Percentiles rank a stretch among this genome's conserved stretches.
These are phyloP conservation scores for Scheffersomyces parashehatae DNA, from an alignment of 1,139 yeast genomes.

Conservation along the genomic window DNA sequence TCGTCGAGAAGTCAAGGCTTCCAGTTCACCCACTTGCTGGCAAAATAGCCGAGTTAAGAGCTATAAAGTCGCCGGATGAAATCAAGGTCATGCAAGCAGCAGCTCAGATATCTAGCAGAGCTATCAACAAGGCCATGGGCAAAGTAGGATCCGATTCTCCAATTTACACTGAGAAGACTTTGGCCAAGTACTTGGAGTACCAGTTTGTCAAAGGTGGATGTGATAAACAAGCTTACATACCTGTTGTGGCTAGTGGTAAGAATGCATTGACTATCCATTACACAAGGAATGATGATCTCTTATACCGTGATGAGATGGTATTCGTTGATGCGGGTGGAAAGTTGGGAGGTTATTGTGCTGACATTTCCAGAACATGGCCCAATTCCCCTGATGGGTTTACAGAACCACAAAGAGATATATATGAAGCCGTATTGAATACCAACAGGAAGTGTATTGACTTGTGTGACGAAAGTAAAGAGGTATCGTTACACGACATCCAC, in stretches of 20 bases:
- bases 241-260: constrained; percentile 93
- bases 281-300: constrained; percentile 80
- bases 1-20: constrained; percentile 28
- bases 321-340: constrained; percentile 96
- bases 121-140: constrained; percentile 80
- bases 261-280: constrained; percentile 89
- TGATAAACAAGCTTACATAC: constrained; percentile 85
- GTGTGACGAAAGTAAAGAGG: constrained; percentile 53
- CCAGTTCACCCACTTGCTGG: constrained; percentile 46
- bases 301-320: constrained; percentile 77
- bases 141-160: constrained; percentile 44
- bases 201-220: constrained; percentile 85
- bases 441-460: constrained; percentile 75
- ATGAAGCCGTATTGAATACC: constrained; percentile 82
- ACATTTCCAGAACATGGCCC: constrained; percentile 97
- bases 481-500: constrained; percentile 77
- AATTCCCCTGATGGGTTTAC: constrained; percentile 66
- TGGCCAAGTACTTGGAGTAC: constrained; percentile 82
- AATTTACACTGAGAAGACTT: constrained; percentile 70
- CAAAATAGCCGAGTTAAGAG: constrained; percentile 58
- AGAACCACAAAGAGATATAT: constrained; percentile 78
- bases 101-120: constrained; percentile 78
- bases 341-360: constrained; percentile 92
- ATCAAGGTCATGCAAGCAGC: constrained; percentile 78
- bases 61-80: constrained; percentile 75